A percentile compares a stretch with the other conserved stretches of the same genome.
These are phyloP conservation scores for Shiraia bambusicola DNA, from an alignment of 2,329 filamentous ascomycete genomes.

Conservation along the genomic window DNA sequence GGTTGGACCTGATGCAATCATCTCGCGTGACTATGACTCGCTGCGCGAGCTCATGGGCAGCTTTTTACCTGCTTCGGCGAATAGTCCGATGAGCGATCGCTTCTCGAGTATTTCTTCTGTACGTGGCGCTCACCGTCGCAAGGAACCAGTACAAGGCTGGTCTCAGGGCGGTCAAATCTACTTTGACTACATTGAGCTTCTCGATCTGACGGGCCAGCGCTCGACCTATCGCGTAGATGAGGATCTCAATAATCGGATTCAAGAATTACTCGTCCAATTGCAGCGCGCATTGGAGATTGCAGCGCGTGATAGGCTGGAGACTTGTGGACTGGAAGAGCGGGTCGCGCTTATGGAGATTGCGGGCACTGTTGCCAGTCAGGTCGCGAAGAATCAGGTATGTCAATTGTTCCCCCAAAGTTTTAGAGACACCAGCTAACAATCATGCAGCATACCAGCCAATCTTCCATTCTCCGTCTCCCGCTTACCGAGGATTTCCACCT, in stretches of 20 bases:
- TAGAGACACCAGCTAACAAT: slow-evolving; percentile 45
- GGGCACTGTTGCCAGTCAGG: slow-evolving; percentile 67
- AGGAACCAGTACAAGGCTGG: slow-evolving; percentile 67
- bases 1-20: slow-evolving; percentile 79
- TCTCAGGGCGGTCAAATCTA: slow-evolving; percentile 79
- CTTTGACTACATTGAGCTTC: slow-evolving; percentile 59
- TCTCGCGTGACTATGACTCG: slow-evolving; percentile 75
- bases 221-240: slow-evolving; percentile 34
- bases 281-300: slow-evolving; percentile 40
- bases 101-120: slow-evolving; percentile 10
- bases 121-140: slow-evolving; percentile 8
- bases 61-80: slow-evolving; percentile 59
- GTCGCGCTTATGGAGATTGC: slow-evolving; percentile 84
- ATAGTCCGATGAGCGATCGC: slow-evolving; percentile 27
- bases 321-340: slow-evolving; percentile 54
- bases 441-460: slow-evolving; percentile 34
- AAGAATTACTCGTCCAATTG: slow-evolving; percentile 36
- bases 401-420: background rate
- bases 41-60: slow-evolving; percentile 69
- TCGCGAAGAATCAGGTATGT: slow-evolving; percentile 50
- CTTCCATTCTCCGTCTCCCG: slow-evolving; percentile 60
- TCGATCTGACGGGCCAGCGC: slow-evolving; percentile 40
- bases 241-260: slow-evolving; percentile 34
- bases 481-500: slow-evolving; percentile 73
- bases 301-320: slow-evolving; percentile 43